These are phyloP conservation scores for Ceratobasidium sp. DNA, from an alignment of 1,284 basidiomycete species.

Conservation along the genomic window DNA sequence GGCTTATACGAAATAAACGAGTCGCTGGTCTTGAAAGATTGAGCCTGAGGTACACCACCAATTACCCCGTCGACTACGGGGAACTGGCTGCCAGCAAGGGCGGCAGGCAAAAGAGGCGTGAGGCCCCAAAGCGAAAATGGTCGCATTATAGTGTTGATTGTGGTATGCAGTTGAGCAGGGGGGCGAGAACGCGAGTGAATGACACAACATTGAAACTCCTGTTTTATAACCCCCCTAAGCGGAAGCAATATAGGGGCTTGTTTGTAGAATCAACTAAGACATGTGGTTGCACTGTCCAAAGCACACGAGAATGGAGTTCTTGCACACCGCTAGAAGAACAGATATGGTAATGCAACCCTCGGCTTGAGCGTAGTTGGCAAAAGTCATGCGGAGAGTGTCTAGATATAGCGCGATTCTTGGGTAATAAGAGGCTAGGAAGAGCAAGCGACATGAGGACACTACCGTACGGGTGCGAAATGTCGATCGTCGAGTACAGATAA, in stretches of 20 bases:
- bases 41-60: constrained; percentile 19
- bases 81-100: background rate
- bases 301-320: constrained; percentile 4
- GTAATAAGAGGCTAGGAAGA: constrained; percentile 8
- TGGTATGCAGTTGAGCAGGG: background rate
- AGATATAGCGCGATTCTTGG: constrained; percentile 9
- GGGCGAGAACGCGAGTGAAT: background rate
- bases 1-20: constrained; percentile 11
- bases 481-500: background rate
- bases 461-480: background rate
- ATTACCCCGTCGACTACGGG: constrained; percentile 9
- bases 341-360: background rate
- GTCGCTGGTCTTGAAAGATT: background rate
- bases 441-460: background rate
- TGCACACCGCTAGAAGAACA: background rate
- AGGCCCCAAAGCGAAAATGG: constrained; percentile 20
- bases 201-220: background rate
- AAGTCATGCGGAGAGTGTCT: constrained; percentile 7
- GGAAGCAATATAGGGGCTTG: constrained; percentile 19
- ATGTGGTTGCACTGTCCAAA: constrained; percentile 9
- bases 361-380: background rate
- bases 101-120: background rate
- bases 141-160: constrained; percentile 2
- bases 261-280: background rate
- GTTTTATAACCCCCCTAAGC: constrained; percentile 15